Percentiles rank a stretch among this genome's conserved stretches.
These are phyloP conservation scores for Wakefieldia striispora DNA, from an alignment of 768 basidiomycete genomes.

Conservation along the genomic window DNA sequence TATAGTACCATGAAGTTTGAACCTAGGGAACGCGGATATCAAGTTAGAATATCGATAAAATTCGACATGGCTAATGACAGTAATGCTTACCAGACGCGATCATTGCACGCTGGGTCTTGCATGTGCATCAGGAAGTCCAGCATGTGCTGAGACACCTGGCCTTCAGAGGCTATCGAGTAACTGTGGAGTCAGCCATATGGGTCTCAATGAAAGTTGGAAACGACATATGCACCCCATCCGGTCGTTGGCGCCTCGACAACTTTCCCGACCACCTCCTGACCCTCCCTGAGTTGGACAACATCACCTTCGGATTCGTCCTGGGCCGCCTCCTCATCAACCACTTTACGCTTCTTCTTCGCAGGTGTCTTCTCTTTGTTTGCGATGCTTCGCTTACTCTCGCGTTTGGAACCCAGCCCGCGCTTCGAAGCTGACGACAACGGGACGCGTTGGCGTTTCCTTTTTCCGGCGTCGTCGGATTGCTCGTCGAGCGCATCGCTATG, in stretches of 20 bases:
- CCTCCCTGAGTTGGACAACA: constrained; percentile 51
- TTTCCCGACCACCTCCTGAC: constrained; percentile 68
- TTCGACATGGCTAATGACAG: too few relatives aligned
- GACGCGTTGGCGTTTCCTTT: constrained; percentile 22
- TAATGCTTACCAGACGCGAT: constrained; percentile 73
- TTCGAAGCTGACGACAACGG: constrained; percentile 22
- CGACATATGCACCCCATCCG: constrained; percentile 56
- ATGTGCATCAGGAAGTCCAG: constrained; percentile 73
- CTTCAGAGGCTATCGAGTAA: constrained; percentile 62
- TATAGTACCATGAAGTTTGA: constrained; percentile 74
- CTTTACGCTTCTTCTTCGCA: constrained; percentile 26
- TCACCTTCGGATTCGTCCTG: constrained; percentile 37
- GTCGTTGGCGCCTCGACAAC: constrained; percentile 81
- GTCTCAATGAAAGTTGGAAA: neutral
- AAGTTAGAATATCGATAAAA: neutral
- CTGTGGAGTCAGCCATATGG: neutral
- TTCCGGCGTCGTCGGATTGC: constrained; percentile 27
- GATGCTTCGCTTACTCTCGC: neutral
- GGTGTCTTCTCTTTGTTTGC: constrained; percentile 14
- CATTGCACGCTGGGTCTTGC: constrained; percentile 74
- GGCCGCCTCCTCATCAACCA: constrained; percentile 7
- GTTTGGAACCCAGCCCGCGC: constrained; percentile 22
- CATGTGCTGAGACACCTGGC: constrained; percentile 83
- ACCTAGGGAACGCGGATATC: constrained; percentile 48
- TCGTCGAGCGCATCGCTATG: constrained; percentile 50